These are phyloP conservation scores for Conticribra guillardii DNA, from an alignment of 108 stramenopile genomes.

Conservation along the genomic window DNA sequence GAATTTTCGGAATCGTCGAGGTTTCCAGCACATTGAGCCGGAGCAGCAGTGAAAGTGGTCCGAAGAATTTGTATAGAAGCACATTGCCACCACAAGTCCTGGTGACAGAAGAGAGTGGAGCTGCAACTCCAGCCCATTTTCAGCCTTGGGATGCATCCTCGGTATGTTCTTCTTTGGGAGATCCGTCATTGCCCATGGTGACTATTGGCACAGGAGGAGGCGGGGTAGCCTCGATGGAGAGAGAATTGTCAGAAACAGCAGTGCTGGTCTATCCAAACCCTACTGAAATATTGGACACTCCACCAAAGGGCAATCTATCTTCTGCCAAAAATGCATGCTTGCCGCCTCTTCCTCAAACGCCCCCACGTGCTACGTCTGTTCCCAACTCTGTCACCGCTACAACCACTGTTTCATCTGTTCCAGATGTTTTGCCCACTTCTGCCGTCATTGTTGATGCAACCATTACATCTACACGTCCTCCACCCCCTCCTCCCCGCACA, in stretches of 20 bases:
- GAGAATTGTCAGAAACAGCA: conserved; percentile 9
- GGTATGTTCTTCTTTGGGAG: conserved; percentile 1
- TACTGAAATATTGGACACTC: not conserved
- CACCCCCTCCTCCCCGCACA: not conserved
- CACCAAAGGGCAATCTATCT: conserved; percentile 4
- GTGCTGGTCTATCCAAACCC: not conserved
- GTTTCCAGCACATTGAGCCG: conserved; percentile 19
- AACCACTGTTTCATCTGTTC: not conserved
- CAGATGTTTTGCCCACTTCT: not conserved
- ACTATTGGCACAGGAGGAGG: not conserved
- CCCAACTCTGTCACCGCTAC: not conserved
- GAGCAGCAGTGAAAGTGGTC: conserved; percentile 23
- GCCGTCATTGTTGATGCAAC: not conserved
- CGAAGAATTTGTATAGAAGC: conserved; percentile 2
- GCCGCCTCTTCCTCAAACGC: not conserved
- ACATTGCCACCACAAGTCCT: conserved; percentile 3
- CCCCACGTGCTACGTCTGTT: not conserved
- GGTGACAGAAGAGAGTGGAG: conserved; percentile 3
- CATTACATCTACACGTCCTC: not conserved
- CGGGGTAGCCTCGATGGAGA: not conserved
- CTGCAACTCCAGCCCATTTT: conserved; percentile 12
- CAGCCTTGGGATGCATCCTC: conserved; percentile 12
- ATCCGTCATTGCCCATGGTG: not conserved
- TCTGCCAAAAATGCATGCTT: not conserved
- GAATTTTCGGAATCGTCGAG: conserved; percentile 2